A percentile compares a stretch with the other conserved stretches of the same genome.
Evolutionary conservation across 1,284 basidiomycete species (phyloP).

Genomic region (Neonothopanus nambi): DNA sequence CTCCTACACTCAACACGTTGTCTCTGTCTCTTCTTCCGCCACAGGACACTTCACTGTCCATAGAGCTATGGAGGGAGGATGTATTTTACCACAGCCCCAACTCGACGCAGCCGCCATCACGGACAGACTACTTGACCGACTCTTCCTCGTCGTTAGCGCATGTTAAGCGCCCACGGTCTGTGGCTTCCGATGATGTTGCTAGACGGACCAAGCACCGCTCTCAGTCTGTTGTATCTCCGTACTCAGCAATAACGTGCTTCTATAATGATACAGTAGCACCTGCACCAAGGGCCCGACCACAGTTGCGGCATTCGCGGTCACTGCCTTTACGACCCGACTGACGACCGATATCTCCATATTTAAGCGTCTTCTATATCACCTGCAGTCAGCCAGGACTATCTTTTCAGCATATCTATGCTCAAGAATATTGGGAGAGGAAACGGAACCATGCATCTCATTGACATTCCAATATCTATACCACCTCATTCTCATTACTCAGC

Average conservation of each 20-base stretch:
- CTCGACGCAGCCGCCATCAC: constrained; percentile 9
- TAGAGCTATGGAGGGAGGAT: constrained; percentile 30
- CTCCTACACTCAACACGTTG: constrained; percentile 23
- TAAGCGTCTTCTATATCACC: too few relatives aligned
- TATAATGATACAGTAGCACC: background rate
- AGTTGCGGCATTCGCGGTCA: constrained; percentile 11
- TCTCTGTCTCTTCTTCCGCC: constrained; percentile 27
- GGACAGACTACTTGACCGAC: constrained; percentile 13
- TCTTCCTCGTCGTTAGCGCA: background rate
- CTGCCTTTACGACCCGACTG: constrained; percentile 12
- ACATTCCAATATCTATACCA: background rate
- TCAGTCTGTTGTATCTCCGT: constrained; percentile 5
- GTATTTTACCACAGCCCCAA: constrained; percentile 24
- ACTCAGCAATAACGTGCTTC: background rate
- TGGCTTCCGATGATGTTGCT: constrained; percentile 17
- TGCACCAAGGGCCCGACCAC: background rate
- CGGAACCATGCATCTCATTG: background rate
- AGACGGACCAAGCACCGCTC: constrained; percentile 12
- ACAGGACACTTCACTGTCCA: constrained; percentile 19
- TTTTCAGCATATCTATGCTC: too few relatives aligned
- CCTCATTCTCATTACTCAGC: background rate
- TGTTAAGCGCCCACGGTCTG: constrained; percentile 18
- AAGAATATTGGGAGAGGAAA: too few relatives aligned
- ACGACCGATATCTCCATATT: background rate
- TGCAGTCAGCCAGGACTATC: too few relatives aligned